Base-by-base conservation (phyloP, 2,329 filamentous ascomycete genomes). In the Penicillium sp. region DNA sequence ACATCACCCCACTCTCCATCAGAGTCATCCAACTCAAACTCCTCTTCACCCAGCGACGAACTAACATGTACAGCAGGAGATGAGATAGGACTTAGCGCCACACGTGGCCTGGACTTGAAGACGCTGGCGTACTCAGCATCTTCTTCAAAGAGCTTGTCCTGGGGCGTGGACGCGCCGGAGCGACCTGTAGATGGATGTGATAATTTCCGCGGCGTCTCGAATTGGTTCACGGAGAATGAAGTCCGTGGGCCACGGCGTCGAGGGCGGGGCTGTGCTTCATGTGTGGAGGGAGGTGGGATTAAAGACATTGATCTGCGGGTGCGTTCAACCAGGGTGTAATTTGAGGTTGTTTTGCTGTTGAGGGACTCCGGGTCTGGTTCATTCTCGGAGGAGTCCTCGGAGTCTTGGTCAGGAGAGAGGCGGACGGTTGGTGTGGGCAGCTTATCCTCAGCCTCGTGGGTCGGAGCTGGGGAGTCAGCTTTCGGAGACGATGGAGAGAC, bases 81-180 rank as follows among this genome's bases (percentile, higher is more conserved):
- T 10, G 66, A 58, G 23, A 83, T 66, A 1, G 90, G 89, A 66
- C 89, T 95, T 9, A 81, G 81, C 56, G 85, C 84, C 57, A 96
- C 82, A 68, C 84, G 87, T 0, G 91, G 91, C 56, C 91, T 73
- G 55, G 88, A 91, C 71, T 85, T 88, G 67, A 96, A 96, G 1
- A 95, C 85, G 24, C 85, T 86, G 51, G 87, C 86, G 67, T 89
- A 87, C 52, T 95, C 89, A 3, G 80, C 77, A 57, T 89, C 84
- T 47, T 84, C 79, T 13, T 78, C 78, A 25, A 95, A 83, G 35
- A 95, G 71, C 55, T 85, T 80, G 62, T 92, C 86, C 0, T 80
- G 77, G 7, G 87, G 77, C 1, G 82, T 77, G 3, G 75, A 71
- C 20, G 68, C 70, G 52, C 72, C 55, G 18, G 66, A 66, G 15